These are phyloP conservation scores for Ogataea trehaloabstinens DNA, from an alignment of 805 yeast species.

Conservation along the genomic window DNA sequence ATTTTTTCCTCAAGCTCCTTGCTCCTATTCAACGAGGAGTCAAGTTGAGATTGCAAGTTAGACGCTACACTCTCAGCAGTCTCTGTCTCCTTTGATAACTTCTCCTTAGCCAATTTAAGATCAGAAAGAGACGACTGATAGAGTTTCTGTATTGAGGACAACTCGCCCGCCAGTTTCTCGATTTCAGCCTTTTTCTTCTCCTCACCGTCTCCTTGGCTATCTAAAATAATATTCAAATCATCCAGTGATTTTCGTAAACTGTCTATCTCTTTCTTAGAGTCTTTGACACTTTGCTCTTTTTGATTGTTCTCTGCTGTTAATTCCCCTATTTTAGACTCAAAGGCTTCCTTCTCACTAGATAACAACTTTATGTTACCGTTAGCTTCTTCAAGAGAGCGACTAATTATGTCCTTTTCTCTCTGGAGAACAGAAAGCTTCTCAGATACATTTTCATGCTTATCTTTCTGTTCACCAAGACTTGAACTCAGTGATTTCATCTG, in stretches of 20 bases:
- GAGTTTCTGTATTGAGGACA: slow-evolving; percentile 1
- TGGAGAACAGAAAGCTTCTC: slow-evolving; percentile 1
- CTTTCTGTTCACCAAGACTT: neutral
- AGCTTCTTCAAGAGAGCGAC: neutral
- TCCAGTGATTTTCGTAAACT: no score
- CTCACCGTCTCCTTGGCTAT: neutral
- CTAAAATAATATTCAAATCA: neutral
- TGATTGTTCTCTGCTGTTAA: neutral
- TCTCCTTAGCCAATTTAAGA: slow-evolving; percentile 10
- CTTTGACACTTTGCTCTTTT: neutral
- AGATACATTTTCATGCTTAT: neutral
- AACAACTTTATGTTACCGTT: neutral
- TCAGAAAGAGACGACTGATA: slow-evolving; percentile 2
- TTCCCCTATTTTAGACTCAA: neutral
- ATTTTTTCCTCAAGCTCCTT: slow-evolving; percentile 3
- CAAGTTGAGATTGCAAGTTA: slow-evolving; percentile 1
- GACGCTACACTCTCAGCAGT: neutral
- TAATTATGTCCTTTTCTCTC: slow-evolving; percentile 4
- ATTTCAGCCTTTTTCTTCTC: neutral
- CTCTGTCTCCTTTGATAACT: slow-evolving; percentile 36
- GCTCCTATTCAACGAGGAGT: neutral
- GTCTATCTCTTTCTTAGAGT: neutral
- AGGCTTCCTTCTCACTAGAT: slow-evolving; percentile 31
- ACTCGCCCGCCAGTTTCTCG: neutral
- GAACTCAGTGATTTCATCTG: neutral